Base-by-base conservation (phyloP, 2,329 filamentous ascomycete species). In the Penicillium sp. region DNA sequence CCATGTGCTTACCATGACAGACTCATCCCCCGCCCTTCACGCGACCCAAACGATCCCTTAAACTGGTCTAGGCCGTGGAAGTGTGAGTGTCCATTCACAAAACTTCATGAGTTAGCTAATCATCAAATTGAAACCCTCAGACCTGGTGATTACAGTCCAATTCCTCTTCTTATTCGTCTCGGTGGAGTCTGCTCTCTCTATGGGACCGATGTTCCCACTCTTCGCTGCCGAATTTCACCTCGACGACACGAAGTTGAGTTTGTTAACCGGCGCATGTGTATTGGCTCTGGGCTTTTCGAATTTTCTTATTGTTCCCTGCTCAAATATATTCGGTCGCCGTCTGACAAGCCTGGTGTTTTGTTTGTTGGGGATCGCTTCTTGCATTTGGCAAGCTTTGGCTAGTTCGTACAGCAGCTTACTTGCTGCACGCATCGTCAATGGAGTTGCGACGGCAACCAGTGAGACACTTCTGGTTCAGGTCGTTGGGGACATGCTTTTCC, bases 201-300 rank as follows among this genome's bases (percentile, higher is more conserved):
- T 79, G 29, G 76, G 76, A 1, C 77, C 76, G 2, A 74, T 79
- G 68, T 78, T 78, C 54, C 75, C 76, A 2, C 66, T 78, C 9
- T 68, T 79, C 1, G 75, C 73, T 2, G 54, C 66, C 42, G 72
- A 78, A 43, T 79, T 77, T 44, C 69, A 74, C 31, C 71, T 79
- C 45, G 68, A 72, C 57, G 71, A 76, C 55, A 73, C 71, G 19
- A 75, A 78, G 52, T 64, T 78, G 1, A 72, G 69, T 6, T 65
- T 79, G 16, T 68, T 78, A 7, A 78, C 76, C 2, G 78, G 77
- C 0, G 69, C 78, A 27, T 78, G 75, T 43, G 75, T 80, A 37
- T 74, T 80, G 47, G 76, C 75, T 1, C 71, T 79, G 1, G 78
- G 78, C 1, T 78, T 76, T 54, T 73, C 75, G 21, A 79, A 79